Base-by-base conservation (phyloP, 257 asterid genomes). In the Solanum phureja region DNA sequence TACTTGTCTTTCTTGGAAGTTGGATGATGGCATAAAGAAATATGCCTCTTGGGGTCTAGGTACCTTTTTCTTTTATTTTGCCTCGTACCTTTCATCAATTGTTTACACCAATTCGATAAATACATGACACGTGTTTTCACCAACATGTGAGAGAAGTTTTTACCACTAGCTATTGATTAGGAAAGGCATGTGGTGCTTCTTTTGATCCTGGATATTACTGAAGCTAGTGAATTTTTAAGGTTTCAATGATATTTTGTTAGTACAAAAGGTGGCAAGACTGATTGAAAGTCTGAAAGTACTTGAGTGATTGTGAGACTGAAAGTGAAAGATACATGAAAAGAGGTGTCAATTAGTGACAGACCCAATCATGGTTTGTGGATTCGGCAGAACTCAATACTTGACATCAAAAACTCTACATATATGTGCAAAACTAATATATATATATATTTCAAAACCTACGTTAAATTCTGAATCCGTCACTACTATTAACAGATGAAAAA, bases 1-100 rank as follows among this genome's bases (percentile, higher is more conserved):
- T 46, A 75, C 8, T 21, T 64, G 27, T 38, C 90, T 85, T 88
- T 87, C 85, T 87, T 86, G 87, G 87, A 69, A 86, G 85, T 75
- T 83, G 68, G 68, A 42, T 86, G 38, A 40, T 37, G 35, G 75
- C 29, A 42, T 62, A 64, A 72, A 44, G 44, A 81, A 56, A 60
- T 35, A 77, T 56, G 74, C 34, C 66, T 72, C 62, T 52, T 89
- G 87, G 89, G 77, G 66, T 46, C 52, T 89, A 37, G 83, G 87
- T 34, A 24, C 64, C 68, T 23, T 81, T 46, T 81, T 18, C 14
- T 79, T 79, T 44, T 79, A 14, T 1, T 7, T 46, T 81, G 40
- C 68, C 29, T 81, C 19, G 29, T 29, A 29, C 29, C 16, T 3
- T 8, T 27, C 16, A 16, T 14, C 19, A 27, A 0, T 18, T 62